Evolutionary conservation across 257 asterid genomes (phyloP), one percentile per base, ranked within the genome.

Genomic region (Solanum pinnatisectum): DNA sequence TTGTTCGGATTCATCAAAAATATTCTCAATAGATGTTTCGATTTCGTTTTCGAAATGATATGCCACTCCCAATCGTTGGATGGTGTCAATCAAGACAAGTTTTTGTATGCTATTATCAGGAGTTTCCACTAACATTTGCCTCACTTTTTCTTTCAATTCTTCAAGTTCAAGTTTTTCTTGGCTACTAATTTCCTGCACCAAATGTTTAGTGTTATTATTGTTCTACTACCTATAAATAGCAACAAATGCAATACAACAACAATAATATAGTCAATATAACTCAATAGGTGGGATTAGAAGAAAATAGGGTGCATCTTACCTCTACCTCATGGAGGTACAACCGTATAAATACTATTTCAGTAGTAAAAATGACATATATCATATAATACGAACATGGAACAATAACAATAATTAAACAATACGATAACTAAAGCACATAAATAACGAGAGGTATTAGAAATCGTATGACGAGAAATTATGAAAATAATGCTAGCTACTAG

Each of bases 21-120:
- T 63, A 7, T 65, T 6, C 1, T 71, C 22, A 37, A 87, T 37
- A 4, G 39, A 81, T 27, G 14, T 15, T 36, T 76, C 6, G 35
- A 89, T 83, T 1, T 89, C 88, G 5, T 10, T 39, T 33, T 89
- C 27, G 30, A 87, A 89, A 52, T 86, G 89, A 42, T 89, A 87
- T 10, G 84, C 35, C 33, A 89, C 33, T 46, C 82, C 89, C 60
- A 89, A 81, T 18, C 74, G 78, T 87, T 89, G 89, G 11, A 89
- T 56, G 5, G 84, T 82, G 36, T 89, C 87, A 25, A 89, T 89
- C 35, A 78, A 32, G 25, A 42, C n/a, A 83, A 89, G 74, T 79
- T 78, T 67, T 18, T 86, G 60, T 27, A 27, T 39, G 25, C 70
- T 40, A 5, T 86, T 86, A 30, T 68, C 12, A 6, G 84, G 42